Percentiles rank a stretch among this genome's conserved stretches.
Conservation (phyloP, 352 stramenopile species). For the Globisporangium megalacanthum region DNA sequence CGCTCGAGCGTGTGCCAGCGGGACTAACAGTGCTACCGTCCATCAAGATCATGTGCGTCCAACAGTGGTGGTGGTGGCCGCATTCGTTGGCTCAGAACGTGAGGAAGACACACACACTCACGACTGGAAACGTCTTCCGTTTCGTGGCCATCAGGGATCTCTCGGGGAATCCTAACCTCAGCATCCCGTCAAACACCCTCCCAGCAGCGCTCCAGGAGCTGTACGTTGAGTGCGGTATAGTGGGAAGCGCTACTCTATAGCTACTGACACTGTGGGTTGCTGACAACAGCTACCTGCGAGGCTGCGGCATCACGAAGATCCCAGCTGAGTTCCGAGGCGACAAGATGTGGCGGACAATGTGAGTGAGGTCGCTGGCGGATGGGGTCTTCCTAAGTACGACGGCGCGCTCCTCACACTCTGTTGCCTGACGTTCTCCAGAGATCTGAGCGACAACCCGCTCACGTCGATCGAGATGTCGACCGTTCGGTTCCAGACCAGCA, state of each 20-base stretch:
- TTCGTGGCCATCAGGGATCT: conserved; percentile 13
- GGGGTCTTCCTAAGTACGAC: no score
- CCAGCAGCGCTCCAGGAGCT: conserved; percentile 11
- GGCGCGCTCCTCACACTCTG: background rate
- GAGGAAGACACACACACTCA: background rate
- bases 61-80: no score
- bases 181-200: conserved; percentile 13
- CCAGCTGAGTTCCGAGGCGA: conserved; percentile 16
- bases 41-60: conserved; percentile 17
- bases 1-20: conserved; percentile 3
- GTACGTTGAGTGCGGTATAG: conserved; percentile 1
- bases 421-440: background rate
- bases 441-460: conserved; percentile 15
- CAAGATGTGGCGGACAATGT: conserved; percentile 14
- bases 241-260: no score
- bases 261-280: background rate
- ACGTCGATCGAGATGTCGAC: conserved; percentile 8
- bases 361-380: background rate
- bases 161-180: conserved; percentile 8
- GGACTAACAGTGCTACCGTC: conserved; percentile 10
- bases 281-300: conserved; percentile 4
- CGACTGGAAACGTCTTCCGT: no score
- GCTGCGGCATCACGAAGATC: conserved; percentile 6
- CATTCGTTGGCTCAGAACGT: background rate
- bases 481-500: conserved; percentile 11